Percentiles rank a stretch among this genome's conserved stretches.
Evolutionary conservation across 2,329 filamentous ascomycete genomes (phyloP).

Genomic region (Alternaria tenuissima): DNA sequence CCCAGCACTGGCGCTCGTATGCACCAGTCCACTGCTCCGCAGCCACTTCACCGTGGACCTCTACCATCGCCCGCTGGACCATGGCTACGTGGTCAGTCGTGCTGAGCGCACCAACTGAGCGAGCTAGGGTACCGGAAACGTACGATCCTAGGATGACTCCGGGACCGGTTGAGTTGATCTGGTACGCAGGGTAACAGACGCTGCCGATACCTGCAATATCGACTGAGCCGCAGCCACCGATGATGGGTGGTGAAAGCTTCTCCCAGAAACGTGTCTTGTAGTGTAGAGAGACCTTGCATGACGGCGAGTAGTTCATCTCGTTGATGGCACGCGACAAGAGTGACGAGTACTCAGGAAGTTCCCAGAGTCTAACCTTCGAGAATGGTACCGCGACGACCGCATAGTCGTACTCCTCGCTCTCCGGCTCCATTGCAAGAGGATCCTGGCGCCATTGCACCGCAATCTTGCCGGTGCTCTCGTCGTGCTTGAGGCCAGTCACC

Average conservation of each 20-base stretch:
- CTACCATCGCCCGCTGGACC: constrained; percentile 70
- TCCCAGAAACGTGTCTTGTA: constrained; percentile 72
- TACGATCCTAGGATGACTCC: constrained; percentile 71
- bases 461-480: constrained; percentile 61
- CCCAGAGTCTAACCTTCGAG: constrained; percentile 69
- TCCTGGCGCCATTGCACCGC: constrained; percentile 65
- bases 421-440: constrained; percentile 53
- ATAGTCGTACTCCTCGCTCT: constrained; percentile 69
- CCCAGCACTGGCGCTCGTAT: constrained; percentile 72
- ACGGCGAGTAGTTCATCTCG: constrained; percentile 59
- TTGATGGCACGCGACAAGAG: constrained; percentile 59
- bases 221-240: constrained; percentile 68
- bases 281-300: constrained; percentile 70
- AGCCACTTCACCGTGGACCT: constrained; percentile 70
- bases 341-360: constrained; percentile 63
- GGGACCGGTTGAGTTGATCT: constrained; percentile 69
- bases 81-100: constrained; percentile 70
- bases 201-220: constrained; percentile 69
- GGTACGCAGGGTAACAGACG: constrained; percentile 73
- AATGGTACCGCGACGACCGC: constrained; percentile 72
- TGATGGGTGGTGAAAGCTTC: constrained; percentile 63
- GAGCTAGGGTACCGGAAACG: constrained; percentile 56
- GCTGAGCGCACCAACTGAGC: constrained; percentile 58
- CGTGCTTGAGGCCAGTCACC: constrained; percentile 65
- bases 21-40: constrained; percentile 70